Base-by-base conservation (phyloP, 176 grass and related monocot species). In the Oropetium thomaeum region DNA sequence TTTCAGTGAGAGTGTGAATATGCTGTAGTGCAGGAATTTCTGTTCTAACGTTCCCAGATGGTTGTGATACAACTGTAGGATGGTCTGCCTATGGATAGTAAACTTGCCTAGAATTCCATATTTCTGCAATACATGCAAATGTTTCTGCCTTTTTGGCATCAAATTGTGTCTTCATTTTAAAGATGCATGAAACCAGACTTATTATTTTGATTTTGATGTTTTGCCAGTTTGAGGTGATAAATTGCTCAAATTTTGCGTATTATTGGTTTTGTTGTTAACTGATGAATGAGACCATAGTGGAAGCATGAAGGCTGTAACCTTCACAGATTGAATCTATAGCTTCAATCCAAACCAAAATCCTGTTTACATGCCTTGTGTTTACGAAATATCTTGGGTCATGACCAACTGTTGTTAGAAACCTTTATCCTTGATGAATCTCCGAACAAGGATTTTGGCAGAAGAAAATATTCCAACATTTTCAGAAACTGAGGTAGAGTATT, bases 1-100 rank as follows among this genome's bases (percentile, higher is more conserved):
- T 64, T 40, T 61, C 2, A 25, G 27, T 57, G 79, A 81, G 44
- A 26, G 19, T 58, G 80, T 75, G 61, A 55, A 82, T 82, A 66
- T n/a, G 25, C 4, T 13, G n/a, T 58, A 14, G 20, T 69, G 45
- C 64, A 30, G 5, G 27, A 49, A 29, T 42, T 41, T 39, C 7
- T 65, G 33, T 20, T 22, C 8, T 32, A 41, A 16, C 5, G 13
- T 54, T 14, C 10, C 43, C 26, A 10, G 28, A 9, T 62, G 32
- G 17, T 23, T 53, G 17, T 4, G 27, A 30, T 39, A 19, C 23
- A 63, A 30, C 15, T 27, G 6, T 72, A 1, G 0, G 1, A 53
- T 15, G 17, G 30, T 5, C 2, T 73, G 42, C 23, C 2, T 43
- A 67, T 25, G 27, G 38, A 27, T 49, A 16, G 19, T 59, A 35